Base-by-base conservation (phyloP, 805 yeast genomes). In the Hanseniaspora taiwanica region DNA sequence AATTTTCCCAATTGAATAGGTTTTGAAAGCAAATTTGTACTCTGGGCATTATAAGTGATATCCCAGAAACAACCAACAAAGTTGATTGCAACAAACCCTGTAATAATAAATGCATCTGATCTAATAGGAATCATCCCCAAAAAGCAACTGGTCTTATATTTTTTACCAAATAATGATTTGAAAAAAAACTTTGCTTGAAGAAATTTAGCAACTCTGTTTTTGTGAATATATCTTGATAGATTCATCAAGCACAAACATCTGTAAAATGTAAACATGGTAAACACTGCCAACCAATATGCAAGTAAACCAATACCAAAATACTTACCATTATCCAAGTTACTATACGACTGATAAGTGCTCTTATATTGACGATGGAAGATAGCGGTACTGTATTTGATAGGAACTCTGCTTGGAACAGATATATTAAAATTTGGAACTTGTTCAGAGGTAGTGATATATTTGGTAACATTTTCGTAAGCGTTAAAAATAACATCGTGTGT, bases 231-330 rank as follows among this genome's bases (percentile, higher is more conserved):
- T 25, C n/a, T 25, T 4, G 14, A 12, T 14, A 25, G 9, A 14
- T 25, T 25, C 29, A 25, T 25, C 9, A 12, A 13, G 14, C n/a
- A 13, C 29, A 25, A 25, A 4, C 5, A 13, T 25, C 29, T 25
- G 29, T 25, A 25, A 25, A 25, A 12, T 12, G 29, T 14, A 25
- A 25, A 25, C 9, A 25, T 14, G n/a, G 29, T 14, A 25, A 25
- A 25, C 10, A 25, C n/a, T 12, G 29, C 29, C 5, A 14, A 13
- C 29, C 29, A 25, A 8, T 67, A 72, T 0, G 70, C 68, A 18
- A 75, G 42, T 27, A 66, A 46, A 2, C 65, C 74, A 12, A 65
- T 57, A 33, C 72, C 79, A 49, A 68, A 56, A 43, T 56, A 62
- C 21, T 71, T 62, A 2, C 77, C 69, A 18, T 58, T 57, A 40